Evolutionary conservation across 345 rosid genomes (phyloP).

Genomic region (Eucalyptus grandis): DNA sequence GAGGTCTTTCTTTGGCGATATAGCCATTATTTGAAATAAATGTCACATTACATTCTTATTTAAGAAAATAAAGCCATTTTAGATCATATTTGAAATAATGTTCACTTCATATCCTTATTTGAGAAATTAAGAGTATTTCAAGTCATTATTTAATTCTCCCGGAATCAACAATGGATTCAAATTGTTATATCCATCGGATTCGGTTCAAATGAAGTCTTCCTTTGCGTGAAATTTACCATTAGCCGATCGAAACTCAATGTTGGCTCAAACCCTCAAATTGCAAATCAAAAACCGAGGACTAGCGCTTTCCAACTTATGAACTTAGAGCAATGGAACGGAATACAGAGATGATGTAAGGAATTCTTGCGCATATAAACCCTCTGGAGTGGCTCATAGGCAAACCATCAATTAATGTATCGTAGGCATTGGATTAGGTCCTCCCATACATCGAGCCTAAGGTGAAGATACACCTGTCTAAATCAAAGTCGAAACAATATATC

Average conservation of each 20-base stretch:
- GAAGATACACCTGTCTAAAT: not conserved
- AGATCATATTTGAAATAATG: too few species aligned
- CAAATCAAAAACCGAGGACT: not conserved
- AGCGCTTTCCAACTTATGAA: not conserved
- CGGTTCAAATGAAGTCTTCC: too few species aligned
- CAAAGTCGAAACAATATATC: not conserved
- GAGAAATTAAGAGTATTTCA: too few species aligned
- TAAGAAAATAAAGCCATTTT: too few species aligned
- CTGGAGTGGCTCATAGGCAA: not conserved
- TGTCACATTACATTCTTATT: too few species aligned
- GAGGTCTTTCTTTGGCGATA: too few species aligned
- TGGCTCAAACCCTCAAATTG: not conserved
- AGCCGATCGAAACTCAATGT: not conserved
- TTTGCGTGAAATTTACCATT: not conserved
- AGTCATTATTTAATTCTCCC: too few species aligned
- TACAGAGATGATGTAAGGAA: not conserved
- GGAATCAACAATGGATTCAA: not conserved
- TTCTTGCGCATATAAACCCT: not conserved
- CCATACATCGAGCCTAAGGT: not conserved
- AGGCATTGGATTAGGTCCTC: not conserved
- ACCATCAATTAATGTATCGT: not conserved
- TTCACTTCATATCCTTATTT: too few species aligned
- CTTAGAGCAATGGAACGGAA: not conserved
- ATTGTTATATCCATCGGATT: not conserved
- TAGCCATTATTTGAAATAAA: too few species aligned